Evolutionary conservation across 805 yeast species (phyloP), one percentile per base, ranked within the genome.

Genomic region (Pachysolen tannophilus): DNA sequence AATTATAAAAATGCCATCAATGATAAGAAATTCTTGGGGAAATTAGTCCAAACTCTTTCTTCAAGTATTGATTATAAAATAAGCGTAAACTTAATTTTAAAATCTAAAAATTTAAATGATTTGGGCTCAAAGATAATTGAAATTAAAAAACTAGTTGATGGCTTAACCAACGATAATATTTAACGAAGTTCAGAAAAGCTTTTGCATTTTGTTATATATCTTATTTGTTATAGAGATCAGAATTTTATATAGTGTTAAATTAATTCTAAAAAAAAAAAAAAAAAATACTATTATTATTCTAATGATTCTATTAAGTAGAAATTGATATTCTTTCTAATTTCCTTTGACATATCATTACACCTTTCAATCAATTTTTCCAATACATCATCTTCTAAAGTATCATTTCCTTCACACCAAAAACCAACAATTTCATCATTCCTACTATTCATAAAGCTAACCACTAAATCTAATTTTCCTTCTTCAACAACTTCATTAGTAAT

Each of bases 381-480:
- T 26, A 28, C 33, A 8, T 40, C 43, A 18, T 54, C 61, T 23
- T 46, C 48, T 19, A 61, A 33, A 69, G 60, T 50, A 14, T 43
- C 47, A 11, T 54, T 52, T 7, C 62, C 55, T 33, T 68, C 72
- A 35, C 66, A 55, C 76, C 82, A 69, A 28, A 80, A 50, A 4
- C 85, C 82, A 15, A 77, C 72, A 18, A 82, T 64, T 43, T 74
- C 78, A 42, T 68, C 66, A 37, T 65, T 61, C 43, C 71, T 71
- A 49, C 73, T 67, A 41, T 71, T 70, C 53, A 72, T 65, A 41
- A 69, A 75, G 39, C 78, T 64, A 14, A 71, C 62, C 33, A 75
- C 59, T 9, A 61, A 58, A 30, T 63, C 69, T 13, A 58, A 44
- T 8, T 55, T 48, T 9, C 37, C 26, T 17, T 28, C 5, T n/a